These are phyloP conservation scores for Ehretia macrophylla DNA, from an alignment of 257 asterid species.

Conservation along the genomic window DNA sequence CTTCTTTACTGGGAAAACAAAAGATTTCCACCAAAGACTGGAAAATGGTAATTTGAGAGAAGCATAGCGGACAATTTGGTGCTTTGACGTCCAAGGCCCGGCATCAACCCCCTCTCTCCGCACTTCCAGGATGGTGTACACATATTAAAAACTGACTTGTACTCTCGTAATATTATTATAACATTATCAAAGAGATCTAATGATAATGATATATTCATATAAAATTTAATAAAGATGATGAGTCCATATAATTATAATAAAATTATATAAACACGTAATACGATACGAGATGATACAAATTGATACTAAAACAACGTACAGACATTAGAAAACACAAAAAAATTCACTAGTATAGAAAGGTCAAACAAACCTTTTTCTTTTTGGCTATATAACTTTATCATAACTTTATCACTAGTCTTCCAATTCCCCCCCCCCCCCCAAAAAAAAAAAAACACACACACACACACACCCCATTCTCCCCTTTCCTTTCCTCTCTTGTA, in stretches of 20 bases:
- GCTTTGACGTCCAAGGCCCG: conserved; percentile 77
- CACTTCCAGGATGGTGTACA: conserved; percentile 36
- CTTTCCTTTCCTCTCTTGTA: not conserved
- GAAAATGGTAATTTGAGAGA: conserved; percentile 26
- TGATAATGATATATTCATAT: too few species aligned
- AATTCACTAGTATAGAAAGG: conserved; percentile 23
- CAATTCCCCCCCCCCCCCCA: conserved; percentile 43
- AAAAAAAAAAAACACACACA: too few species aligned
- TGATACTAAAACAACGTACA: too few species aligned
- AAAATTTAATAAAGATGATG: too few species aligned
- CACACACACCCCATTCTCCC: conserved; percentile 8
- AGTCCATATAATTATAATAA: too few species aligned
- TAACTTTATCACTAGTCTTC: conserved; percentile 24
- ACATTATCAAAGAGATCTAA: too few species aligned
- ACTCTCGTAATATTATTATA: too few species aligned
- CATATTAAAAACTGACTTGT: not conserved
- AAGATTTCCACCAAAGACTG: conserved; percentile 1
- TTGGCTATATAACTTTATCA: conserved; percentile 49
- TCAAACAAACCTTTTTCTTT: conserved; percentile 42
- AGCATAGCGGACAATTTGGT: conserved; percentile 19
- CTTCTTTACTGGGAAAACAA: not conserved
- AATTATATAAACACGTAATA: too few species aligned
- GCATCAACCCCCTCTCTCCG: conserved; percentile 36
- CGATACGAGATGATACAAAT: too few species aligned
- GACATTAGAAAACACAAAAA: not conserved